A percentile compares a stretch with the other conserved stretches of the same genome.
These are phyloP conservation scores for Lithohypha guttulata DNA, from an alignment of 2,329 filamentous ascomycete genomes.

Conservation along the genomic window DNA sequence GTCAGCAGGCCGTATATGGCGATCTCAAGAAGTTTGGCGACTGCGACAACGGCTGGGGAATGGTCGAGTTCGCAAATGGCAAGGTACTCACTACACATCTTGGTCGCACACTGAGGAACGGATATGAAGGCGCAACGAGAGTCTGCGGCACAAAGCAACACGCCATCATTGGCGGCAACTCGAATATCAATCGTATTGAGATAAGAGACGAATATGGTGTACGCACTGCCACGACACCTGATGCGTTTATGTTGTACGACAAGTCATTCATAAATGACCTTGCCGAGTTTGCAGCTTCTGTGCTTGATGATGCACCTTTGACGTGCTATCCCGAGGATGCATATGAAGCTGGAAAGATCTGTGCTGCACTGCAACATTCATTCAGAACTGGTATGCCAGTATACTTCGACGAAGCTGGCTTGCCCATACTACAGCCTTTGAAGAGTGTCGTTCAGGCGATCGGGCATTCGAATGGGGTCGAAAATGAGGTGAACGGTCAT, in stretches of 20 bases:
- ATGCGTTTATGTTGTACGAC: slow-evolving; percentile 11
- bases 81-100: slow-evolving; percentile 29
- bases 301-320: slow-evolving; percentile 9
- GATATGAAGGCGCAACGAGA: slow-evolving; percentile 27
- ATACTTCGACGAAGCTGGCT: slow-evolving; percentile 10
- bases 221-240: slow-evolving; percentile 10
- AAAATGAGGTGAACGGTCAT: slow-evolving; percentile 10
- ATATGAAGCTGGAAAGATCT: slow-evolving; percentile 11
- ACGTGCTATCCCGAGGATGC: slow-evolving; percentile 11
- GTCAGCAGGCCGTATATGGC: slow-evolving; percentile 24
- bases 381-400: slow-evolving; percentile 11
- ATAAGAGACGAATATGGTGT: slow-evolving; percentile 9
- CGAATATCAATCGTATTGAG: slow-evolving; percentile 10
- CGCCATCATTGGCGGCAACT: slow-evolving; percentile 10
- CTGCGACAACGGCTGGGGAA: slow-evolving; percentile 24
- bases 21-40: slow-evolving; percentile 22
- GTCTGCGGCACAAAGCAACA: slow-evolving; percentile 29
- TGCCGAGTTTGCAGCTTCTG: slow-evolving; percentile 9
- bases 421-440: slow-evolving; percentile 11
- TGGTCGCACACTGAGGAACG: slow-evolving; percentile 29
- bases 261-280: slow-evolving; percentile 12
- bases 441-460: too few relatives aligned
- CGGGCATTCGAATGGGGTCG: too few relatives aligned
- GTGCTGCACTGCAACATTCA: slow-evolving; percentile 10
- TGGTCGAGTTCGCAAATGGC: slow-evolving; percentile 30